These are phyloP conservation scores for Talaromyces sp. DNA, from an alignment of 2,329 filamentous ascomycete genomes.

Conservation along the genomic window DNA sequence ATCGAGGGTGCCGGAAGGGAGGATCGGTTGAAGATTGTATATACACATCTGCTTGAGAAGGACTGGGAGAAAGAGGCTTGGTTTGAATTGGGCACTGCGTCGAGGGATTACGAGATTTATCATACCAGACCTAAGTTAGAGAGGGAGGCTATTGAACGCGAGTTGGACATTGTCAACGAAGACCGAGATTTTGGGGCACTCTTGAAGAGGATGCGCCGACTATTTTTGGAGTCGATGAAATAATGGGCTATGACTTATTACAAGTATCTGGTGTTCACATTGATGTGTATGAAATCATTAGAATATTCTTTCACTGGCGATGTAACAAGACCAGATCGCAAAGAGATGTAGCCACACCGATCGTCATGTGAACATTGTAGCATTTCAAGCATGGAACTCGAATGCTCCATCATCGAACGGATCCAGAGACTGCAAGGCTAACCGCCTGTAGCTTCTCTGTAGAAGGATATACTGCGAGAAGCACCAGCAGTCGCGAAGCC, in stretches of 20 bases:
- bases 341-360: neutral
- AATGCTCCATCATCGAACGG: neutral
- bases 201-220: slow-evolving; percentile 60
- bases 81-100: slow-evolving; percentile 84
- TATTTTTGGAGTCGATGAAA: slow-evolving; percentile 57
- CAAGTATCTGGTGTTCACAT: neutral
- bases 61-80: slow-evolving; percentile 87
- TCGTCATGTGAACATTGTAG: neutral
- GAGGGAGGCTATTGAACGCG: slow-evolving; percentile 51
- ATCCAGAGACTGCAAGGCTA: slow-evolving; percentile 31
- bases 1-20: slow-evolving; percentile 85
- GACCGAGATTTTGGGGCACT: slow-evolving; percentile 58
- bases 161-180: slow-evolving; percentile 58
- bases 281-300: neutral
- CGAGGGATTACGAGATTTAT: slow-evolving; percentile 78
- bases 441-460: slow-evolving; percentile 74
- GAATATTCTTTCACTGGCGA: slow-evolving; percentile 17
- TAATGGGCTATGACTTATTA: slow-evolving; percentile 22
- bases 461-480: slow-evolving; percentile 73
- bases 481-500: slow-evolving; percentile 78
- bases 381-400: neutral
- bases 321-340: slow-evolving; percentile 4
- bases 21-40: slow-evolving; percentile 86
- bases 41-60: slow-evolving; percentile 78
- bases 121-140: slow-evolving; percentile 69